Conservation (phyloP, 352 stramenopile genomes). For the Globisporangium parvum region DNA sequence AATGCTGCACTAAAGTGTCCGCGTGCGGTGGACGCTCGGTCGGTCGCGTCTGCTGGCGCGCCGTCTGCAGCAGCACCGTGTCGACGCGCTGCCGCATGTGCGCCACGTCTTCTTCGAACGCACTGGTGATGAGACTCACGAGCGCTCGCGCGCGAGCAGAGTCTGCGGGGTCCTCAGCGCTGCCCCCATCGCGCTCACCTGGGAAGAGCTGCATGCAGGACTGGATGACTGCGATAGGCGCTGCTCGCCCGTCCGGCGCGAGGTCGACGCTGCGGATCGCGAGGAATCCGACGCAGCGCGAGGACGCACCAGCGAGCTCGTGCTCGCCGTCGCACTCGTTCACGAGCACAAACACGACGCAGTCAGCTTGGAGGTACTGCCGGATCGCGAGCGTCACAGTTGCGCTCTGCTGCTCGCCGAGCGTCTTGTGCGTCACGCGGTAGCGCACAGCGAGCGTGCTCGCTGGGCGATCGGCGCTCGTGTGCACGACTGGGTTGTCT, state of each 20-base stretch:
- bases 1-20: too few relatives aligned
- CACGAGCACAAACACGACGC: conserved; percentile 25
- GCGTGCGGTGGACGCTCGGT: background rate
- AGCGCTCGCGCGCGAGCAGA: background rate
- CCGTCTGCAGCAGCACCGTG: background rate
- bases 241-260: background rate
- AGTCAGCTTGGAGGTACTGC: conserved; percentile 25
- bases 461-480: background rate
- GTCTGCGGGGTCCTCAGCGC: background rate
- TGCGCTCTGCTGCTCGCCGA: background rate
- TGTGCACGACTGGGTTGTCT: background rate
- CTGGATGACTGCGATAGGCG: background rate
- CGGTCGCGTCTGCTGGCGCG: background rate
- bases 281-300: conserved; percentile 24
- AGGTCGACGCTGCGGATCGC: background rate
- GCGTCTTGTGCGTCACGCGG: background rate
- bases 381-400: conserved; percentile 30
- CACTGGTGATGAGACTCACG: conserved; percentile 1
- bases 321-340: conserved; percentile 28
- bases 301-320: conserved; percentile 20
- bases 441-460: conserved; percentile 4
- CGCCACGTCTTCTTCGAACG: conserved; percentile 5
- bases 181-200: background rate
- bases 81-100: conserved; percentile 3
- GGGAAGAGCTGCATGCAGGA: conserved; percentile 6